Evolutionary conservation across 495 filamentous ascomycete species (phyloP).

Genomic region (Physcia stellaris): DNA sequence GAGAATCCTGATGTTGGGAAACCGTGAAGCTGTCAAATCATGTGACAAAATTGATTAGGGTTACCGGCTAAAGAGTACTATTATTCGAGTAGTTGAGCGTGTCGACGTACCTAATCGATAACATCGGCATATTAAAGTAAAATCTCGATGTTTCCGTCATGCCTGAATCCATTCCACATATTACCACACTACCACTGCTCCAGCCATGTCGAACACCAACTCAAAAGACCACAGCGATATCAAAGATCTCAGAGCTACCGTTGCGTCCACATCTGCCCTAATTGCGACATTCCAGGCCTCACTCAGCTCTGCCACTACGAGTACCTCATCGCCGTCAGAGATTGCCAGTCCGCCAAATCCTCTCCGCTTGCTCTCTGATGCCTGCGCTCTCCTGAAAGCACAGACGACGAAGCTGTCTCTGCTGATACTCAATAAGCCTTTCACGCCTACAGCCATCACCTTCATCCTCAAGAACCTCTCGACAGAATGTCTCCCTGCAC

Average conservation of each 20-base stretch:
- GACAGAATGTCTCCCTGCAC: constrained; percentile 50
- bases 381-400: constrained; percentile 54
- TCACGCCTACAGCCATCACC: constrained; percentile 60
- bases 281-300: constrained; percentile 19
- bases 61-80: too few species aligned
- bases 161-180: too few species aligned
- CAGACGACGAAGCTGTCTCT: constrained; percentile 80
- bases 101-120: too few species aligned
- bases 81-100: too few species aligned
- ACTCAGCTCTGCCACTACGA: constrained; percentile 16
- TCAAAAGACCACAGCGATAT: neutral
- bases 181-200: too few species aligned
- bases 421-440: constrained; percentile 69
- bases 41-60: too few species aligned
- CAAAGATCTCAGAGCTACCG: neutral
- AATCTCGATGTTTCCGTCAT: too few species aligned
- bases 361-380: constrained; percentile 49
- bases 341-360: constrained; percentile 28
- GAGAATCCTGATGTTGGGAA: too few species aligned
- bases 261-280: neutral
- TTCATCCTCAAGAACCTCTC: constrained; percentile 53
- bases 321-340: too few species aligned
- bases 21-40: too few species aligned
- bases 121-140: too few species aligned
- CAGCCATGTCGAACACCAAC: neutral